Evolutionary conservation across 2,329 filamentous ascomycete species (phyloP), one percentile per base, ranked within the genome.

Genomic region (Aotearoamyces nothofagi): DNA sequence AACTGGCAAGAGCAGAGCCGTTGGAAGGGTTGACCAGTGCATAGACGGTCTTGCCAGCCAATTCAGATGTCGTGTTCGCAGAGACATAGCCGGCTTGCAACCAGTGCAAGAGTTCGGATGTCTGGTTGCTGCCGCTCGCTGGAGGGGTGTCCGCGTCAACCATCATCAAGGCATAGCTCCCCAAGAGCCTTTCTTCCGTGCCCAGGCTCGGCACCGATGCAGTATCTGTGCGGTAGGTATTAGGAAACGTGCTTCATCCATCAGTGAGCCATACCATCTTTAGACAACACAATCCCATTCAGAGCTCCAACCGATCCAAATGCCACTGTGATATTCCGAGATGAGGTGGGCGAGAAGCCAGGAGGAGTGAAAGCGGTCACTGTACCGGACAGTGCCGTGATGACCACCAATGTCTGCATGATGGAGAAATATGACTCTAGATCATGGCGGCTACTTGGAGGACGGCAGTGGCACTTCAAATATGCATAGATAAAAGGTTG

Each of bases 61-160:
- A 35, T 1, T 34, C 42, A 2, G 39, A 37, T 2, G 29, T 33
- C 2, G 36, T 33, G n/a, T 31, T 31, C 11, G 42, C 26, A 1
- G 43, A 45, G n/a, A 30, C 32, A 9, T 44, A 30, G 12, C 35
- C 41, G n/a, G 39, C 16, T 34, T 47, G 44, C 32, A 47, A 36
- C 44, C 44, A 47, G 30, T 47, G 44, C 22, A 47, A 42, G 22
- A 47, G 33, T 35, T 44, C 27, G n/a, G n/a, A n/a, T n/a, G n/a
- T n/a, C 12, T 31, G 32, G 3, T 39, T 45, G 4, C 30, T n/a
- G 4, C 38, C 36, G 2, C 36, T 38, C n/a, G 27, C 22, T 15
- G 26, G 35, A 10, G 44, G 44, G 15, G 46, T 41, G 20, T 47
- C 44, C 1, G 40, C 39, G 19, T 47, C 44, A 1, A 43, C 42